Evolutionary conservation across 2,329 filamentous ascomycete species (phyloP), one percentile per base, ranked within the genome.

Genomic region (Aureobasidium zeae): DNA sequence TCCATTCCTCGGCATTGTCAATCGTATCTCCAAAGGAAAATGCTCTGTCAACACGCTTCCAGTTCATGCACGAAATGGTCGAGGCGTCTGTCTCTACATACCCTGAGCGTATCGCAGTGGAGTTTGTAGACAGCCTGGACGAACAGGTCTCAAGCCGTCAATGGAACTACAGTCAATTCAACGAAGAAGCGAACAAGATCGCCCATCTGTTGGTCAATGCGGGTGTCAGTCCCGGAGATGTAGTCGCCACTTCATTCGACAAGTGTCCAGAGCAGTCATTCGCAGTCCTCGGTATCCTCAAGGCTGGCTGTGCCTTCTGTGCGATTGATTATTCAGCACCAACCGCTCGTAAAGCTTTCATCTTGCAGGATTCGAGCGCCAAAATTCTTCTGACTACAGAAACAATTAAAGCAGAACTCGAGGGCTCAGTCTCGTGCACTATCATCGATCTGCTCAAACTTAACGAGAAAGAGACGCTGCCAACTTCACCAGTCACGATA

Each of bases 201-300:
- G 84, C 85, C 0, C 70, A 81, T 42, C 58, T 88, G 10, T 65
- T 94, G 1, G 57, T 67, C 1, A 52, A 59, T 0, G 60, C 68
- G 15, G 71, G 69, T 2, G 62, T 76, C 0, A 49, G 58, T 0
- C 66, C 74, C 0, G 81, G 83, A 0, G 66, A 66, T 19, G 76
- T 88, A 4, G 69, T 94, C 16, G 85, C 78, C 0, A 72, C 89
- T 7, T 86, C 83, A 56, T 93, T 93, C 54, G 78, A 86, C 45
- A 94, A 94, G 57, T 88, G 81, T 48, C 80, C 86, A 0, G 82
- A 89, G 56, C 86, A 86, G 0, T 88, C 85, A 26, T 85, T 91
- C 53, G 74, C 81, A 0, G 87, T 93, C 28, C 66, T 93, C 2
- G 86, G 86, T 1, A 80, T 91, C 43, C 64, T 93, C 22, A 94